A percentile compares a stretch with the other conserved stretches of the same genome.
These are phyloP conservation scores for Ganoderma sinense DNA, from an alignment of 1,284 basidiomycete species.

Conservation along the genomic window DNA sequence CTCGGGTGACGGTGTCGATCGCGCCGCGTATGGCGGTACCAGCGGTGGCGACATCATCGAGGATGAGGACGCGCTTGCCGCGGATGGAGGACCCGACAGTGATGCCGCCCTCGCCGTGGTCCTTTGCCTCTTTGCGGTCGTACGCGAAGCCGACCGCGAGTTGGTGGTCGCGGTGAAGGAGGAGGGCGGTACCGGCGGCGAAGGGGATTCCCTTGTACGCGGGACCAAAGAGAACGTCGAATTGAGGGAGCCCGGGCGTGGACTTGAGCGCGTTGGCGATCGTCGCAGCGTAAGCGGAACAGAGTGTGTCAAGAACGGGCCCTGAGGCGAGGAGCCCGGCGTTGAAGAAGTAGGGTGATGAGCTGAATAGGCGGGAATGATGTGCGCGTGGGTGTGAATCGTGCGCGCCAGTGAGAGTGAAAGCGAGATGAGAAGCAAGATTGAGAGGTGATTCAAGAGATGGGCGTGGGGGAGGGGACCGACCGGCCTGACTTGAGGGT, in stretches of 20 bases:
- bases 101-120: constrained; percentile 96
- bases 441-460: constrained; percentile 9
- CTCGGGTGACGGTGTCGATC: constrained; percentile 72
- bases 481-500: constrained; percentile 95
- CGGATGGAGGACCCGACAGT: constrained; percentile 88
- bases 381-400: background rate
- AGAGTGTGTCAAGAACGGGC: constrained; percentile 80
- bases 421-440: background rate
- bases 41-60: constrained; percentile 98
- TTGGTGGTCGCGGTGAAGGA: constrained; percentile 73
- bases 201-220: constrained; percentile 99
- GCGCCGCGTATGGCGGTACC: constrained; percentile 92
- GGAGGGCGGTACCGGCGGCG: constrained; percentile 87
- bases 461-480: constrained; percentile 38
- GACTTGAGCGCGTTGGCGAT: constrained; percentile 55
- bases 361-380: constrained; percentile 48
- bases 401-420: constrained; percentile 1
- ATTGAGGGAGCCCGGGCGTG: constrained; percentile 61
- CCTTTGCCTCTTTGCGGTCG: constrained; percentile 96
- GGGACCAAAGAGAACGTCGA: constrained; percentile 95
- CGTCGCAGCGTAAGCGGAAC: constrained; percentile 90
- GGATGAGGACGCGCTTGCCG: constrained; percentile 84
- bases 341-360: constrained; percentile 98
- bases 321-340: constrained; percentile 90
- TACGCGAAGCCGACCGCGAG: constrained; percentile 87